phyloP scores from a whole-genome alignment of 306 rosid genomes.

The Gillenia trifoliata region DNA sequence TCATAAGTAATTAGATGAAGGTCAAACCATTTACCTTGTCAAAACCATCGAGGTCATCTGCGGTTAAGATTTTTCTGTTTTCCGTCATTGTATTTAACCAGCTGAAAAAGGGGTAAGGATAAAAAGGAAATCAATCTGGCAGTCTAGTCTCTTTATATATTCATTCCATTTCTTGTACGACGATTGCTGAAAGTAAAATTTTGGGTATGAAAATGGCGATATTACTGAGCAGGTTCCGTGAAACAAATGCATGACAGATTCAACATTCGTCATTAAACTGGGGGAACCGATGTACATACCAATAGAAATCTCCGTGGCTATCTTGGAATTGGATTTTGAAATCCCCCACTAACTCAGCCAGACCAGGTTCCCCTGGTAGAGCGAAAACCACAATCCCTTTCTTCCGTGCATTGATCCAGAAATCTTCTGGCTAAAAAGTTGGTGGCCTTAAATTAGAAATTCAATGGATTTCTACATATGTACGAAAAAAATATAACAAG shows the following conservation, averaged over 20 bases:
- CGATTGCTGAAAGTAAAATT: slow-evolving; percentile 7
- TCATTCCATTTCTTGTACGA: background rate
- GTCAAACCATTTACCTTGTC: slow-evolving; percentile 55
- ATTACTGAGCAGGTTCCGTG: background rate
- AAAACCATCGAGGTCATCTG: slow-evolving; percentile 79
- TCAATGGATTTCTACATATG: slow-evolving; percentile 12
- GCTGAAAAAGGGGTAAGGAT: slow-evolving; percentile 29
- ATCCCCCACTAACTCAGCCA: slow-evolving; percentile 80
- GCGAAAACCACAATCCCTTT: slow-evolving; percentile 93
- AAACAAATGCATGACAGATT: background rate
- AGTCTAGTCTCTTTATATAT: background rate
- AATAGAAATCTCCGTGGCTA: slow-evolving; percentile 92
- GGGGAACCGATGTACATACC: slow-evolving; percentile 38
- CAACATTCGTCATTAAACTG: background rate
- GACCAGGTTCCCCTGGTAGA: slow-evolving; percentile 91
- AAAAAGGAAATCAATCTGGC: background rate
- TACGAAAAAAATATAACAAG: background rate
- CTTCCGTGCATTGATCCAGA: slow-evolving; percentile 81
- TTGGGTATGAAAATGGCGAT: background rate
- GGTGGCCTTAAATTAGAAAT: slow-evolving; percentile 12
- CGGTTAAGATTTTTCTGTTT: slow-evolving; percentile 48
- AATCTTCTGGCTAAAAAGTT: slow-evolving; percentile 78
- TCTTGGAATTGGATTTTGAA: slow-evolving; percentile 88
- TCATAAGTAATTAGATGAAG: slow-evolving; percentile 5
- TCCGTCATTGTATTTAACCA: slow-evolving; percentile 87